A percentile compares a stretch with the other conserved stretches of the same genome.
Conservation (phyloP, 192 early-diverging fungal genomes). For the Rhizoclosmatium globosum region DNA sequence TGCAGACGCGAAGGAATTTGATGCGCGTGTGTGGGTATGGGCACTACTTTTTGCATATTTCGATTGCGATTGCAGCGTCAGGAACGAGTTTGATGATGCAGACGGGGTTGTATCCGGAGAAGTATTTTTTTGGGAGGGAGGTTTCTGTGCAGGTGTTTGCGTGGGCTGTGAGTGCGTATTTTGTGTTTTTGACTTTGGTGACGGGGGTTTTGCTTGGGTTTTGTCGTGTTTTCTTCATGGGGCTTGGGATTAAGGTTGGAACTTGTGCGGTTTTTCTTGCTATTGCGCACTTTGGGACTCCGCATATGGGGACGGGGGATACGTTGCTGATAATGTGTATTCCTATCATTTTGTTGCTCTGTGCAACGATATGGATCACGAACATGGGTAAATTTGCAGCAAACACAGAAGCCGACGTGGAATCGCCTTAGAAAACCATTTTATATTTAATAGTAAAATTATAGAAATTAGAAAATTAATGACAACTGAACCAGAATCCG, state of each 20-base stretch:
- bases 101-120: not conserved
- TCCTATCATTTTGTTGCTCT: not conserved
- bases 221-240: not conserved
- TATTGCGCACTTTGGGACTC: not conserved
- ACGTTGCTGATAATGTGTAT: not conserved
- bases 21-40: constrained; percentile 17
- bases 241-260: not conserved
- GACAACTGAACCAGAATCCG: too few species aligned
- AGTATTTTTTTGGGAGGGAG: not conserved
- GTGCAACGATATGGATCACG: not conserved
- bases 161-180: not conserved
- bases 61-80: constrained; percentile 2
- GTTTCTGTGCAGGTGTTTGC: not conserved
- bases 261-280: not conserved
- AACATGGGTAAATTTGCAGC: too few species aligned
- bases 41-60: not conserved
- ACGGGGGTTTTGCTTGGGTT: not conserved
- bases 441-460: too few species aligned
- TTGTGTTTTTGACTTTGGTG: not conserved
- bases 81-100: not conserved
- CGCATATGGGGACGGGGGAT: not conserved
- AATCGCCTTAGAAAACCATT: too few species aligned
- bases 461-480: too few species aligned
- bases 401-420: too few species aligned
- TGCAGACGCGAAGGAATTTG: not conserved